Evolutionary conservation across 2,329 filamentous ascomycete species (phyloP), one percentile per base, ranked within the genome.

Genomic region (Scedosporium dehoogii): DNA sequence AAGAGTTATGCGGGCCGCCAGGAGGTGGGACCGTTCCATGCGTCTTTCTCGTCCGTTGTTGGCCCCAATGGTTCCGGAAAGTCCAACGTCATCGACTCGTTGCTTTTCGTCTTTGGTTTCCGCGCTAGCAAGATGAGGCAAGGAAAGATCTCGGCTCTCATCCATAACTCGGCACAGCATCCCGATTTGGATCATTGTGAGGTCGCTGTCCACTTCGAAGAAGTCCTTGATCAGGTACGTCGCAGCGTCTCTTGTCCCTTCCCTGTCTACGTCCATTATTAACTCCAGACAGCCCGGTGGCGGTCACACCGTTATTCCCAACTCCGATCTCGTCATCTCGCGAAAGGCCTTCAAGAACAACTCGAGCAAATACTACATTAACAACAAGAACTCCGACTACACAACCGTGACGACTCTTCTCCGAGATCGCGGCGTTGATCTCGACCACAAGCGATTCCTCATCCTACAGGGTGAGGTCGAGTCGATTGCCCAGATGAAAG

Each of bases 61-160:
- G 96, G 94, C 0, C 94, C 96, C 59, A 99, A 99, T 73, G 94
- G 94, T 65, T 99, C 94, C 9, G 94, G 94, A 64, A 99, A 99
- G 74, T 97, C 94, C 23, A 99, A 99, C 69, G 96, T 99, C 65
- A 99, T 99, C 71, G 94, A 99, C 75, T 97, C 94, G 2, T 79
- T 99, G 29, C 84, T 99, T 0, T 99, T 99, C 70, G 94, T 99
- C n/a, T 99, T 99, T 72, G 94, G 96, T 61, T 99, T 99, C 78
- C 88, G 94, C 64, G 94, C 94, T 51, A 97, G 93, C 81, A 99
- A 99, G 77, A 99, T 99, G 94, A 85, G 94, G 70, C 94, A 99
- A 74, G 94, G 94, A 70, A 99, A 99, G 77, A 92, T 99, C 58
- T 99, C 94, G 1, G 94, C 94, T 3, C 79, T 99, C 58, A 99